A percentile compares a stretch with the other conserved stretches of the same genome.
These are phyloP conservation scores for Aspergillus pseudoterreus DNA, from an alignment of 2,329 filamentous ascomycete species.

Conservation along the genomic window DNA sequence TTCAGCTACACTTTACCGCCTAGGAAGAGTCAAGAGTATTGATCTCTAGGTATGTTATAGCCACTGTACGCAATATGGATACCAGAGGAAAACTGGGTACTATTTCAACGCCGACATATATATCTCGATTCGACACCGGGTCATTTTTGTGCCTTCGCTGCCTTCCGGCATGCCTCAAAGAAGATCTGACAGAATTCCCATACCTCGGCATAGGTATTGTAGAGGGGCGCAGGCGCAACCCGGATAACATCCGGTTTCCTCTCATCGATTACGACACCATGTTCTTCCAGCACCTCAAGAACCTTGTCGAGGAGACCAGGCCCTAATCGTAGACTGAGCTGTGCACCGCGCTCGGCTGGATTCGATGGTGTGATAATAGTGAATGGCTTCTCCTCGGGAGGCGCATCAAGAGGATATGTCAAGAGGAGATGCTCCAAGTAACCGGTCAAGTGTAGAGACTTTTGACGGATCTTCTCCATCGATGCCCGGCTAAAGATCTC, in stretches of 20 bases:
- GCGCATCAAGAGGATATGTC: conserved; percentile 27
- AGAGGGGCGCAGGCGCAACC: conserved; percentile 78
- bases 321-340: conserved; percentile 69
- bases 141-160: conserved; percentile 15
- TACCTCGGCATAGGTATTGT: conserved; percentile 76
- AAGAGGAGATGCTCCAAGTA: conserved; percentile 70
- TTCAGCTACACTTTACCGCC: too few species aligned
- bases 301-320: conserved; percentile 69
- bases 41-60: neutral
- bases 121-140: neutral
- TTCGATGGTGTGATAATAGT: conserved; percentile 67
- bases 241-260: conserved; percentile 80
- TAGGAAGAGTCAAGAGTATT: too few species aligned
- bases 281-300: conserved; percentile 59
- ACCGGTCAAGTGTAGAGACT: conserved; percentile 68
- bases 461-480: conserved; percentile 65
- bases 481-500: conserved; percentile 69
- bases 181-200: conserved; percentile 58
- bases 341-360: conserved; percentile 67
- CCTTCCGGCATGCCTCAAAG: conserved; percentile 44
- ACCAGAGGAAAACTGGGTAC: too few species aligned
- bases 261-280: conserved; percentile 76
- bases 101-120: neutral
- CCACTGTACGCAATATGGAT: neutral
- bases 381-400: conserved; percentile 44